Base-by-base conservation (phyloP, 2,329 filamentous ascomycete genomes). In the Allantophomopsis lycopodina region DNA sequence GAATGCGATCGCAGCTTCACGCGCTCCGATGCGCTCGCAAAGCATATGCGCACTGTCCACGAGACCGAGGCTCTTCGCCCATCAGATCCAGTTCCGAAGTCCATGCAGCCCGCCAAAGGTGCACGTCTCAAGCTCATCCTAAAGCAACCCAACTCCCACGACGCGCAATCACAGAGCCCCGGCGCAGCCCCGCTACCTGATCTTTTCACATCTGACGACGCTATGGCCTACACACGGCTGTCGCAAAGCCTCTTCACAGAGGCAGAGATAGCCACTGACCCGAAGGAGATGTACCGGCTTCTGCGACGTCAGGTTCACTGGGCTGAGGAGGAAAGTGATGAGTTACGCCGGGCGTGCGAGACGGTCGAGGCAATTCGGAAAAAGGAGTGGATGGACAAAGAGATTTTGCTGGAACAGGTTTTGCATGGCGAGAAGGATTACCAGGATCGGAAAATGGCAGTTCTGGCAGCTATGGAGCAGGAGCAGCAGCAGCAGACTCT, bases 1-100 rank as follows among this genome's bases (percentile, higher is more conserved):
- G 91, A 98, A 72, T 98, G 91, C 63, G 91, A 98, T 58, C 82
- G 89, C 44, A 88, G 88, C 23, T 98, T 98, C 53, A 98, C 91
- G 2, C 74, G 91, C 48, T 95, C 89, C 17, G 91, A 98, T 54
- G 91, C 91, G 11, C 71, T 98, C 0, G 87, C 89, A 2, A 98
- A 98, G 60, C 91, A 98, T 58, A 96, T 96, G 86, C 83, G 91
- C 50, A 96, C 91, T 13, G 88, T 98, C 31, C 91, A 98, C 65
- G 91, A 98, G 59, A 95, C 89, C 3, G 91, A 98, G 62, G 83
- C 86, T 13, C 69, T 94, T 16, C 79, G 85, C n/a, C 83, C 84
- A 4, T 78, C 75, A 13, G 78, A 88, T 55, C 76, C 81, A 2
- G 74, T 85, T 11, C 77, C 80, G 16, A 83, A 85, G 56, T 76